A percentile compares a stretch with the other conserved stretches of the same genome.
Conservation (phyloP, 805 yeast species). For the Babjeviella inositovora region DNA sequence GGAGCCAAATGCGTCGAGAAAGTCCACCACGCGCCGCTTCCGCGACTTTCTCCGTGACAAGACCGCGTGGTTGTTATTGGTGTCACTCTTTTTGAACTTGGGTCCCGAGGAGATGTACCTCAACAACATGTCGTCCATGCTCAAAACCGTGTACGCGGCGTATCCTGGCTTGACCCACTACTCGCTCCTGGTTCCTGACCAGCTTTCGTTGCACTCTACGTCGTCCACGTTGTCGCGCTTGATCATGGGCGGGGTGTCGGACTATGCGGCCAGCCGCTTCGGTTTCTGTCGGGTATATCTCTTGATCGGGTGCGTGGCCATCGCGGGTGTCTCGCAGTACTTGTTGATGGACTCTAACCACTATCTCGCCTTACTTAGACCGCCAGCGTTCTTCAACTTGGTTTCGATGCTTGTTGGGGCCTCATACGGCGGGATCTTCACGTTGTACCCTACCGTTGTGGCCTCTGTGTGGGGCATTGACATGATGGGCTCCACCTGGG, state of each 20-base stretch:
- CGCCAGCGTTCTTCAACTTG: too few species aligned
- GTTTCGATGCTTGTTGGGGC: too few species aligned
- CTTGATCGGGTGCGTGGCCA: too few species aligned
- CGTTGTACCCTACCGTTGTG: slow-evolving; percentile 73
- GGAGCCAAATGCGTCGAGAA: too few species aligned
- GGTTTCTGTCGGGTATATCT: slow-evolving; percentile 18
- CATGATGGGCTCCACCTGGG: slow-evolving; percentile 87
- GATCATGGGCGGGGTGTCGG: slow-evolving; percentile 57
- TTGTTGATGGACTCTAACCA: too few species aligned
- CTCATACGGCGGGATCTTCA: slow-evolving; percentile 72
- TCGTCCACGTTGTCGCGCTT: slow-evolving; percentile 9
- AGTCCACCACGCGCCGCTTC: too few species aligned
- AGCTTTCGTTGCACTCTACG: slow-evolving; percentile 9
- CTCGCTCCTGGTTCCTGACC: too few species aligned
- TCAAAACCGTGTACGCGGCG: slow-evolving; percentile 18
- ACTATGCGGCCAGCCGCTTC: slow-evolving; percentile 23
- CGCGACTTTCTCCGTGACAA: too few species aligned
- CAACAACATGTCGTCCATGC: slow-evolving; percentile 67
- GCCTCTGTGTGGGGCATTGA: slow-evolving; percentile 81
- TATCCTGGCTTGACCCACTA: slow-evolving; percentile 4
- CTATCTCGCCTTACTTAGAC: slow-evolving; percentile 10
- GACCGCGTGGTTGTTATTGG: slow-evolving; percentile 46
- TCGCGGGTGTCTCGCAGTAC: too few species aligned
- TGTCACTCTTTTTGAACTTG: slow-evolving; percentile 46
- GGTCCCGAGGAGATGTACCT: slow-evolving; percentile 83